A percentile compares a stretch with the other conserved stretches of the same genome.
These are phyloP conservation scores for Fusarium caatingaense DNA, from an alignment of 2,329 filamentous ascomycete species.

Conservation along the genomic window DNA sequence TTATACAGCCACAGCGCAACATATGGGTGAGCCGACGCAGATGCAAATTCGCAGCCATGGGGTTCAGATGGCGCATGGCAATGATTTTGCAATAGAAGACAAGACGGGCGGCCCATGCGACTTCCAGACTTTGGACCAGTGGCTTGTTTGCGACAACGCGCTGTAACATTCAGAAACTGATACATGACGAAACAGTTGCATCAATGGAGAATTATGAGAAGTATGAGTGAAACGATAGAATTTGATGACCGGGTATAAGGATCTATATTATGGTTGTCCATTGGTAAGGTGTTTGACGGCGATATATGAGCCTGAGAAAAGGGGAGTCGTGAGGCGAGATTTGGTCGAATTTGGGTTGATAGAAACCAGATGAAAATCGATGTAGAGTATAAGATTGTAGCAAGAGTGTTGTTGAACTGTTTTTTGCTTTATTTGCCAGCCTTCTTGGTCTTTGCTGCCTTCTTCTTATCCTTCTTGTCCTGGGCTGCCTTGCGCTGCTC, in stretches of 20 bases:
- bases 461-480: conserved; percentile 56
- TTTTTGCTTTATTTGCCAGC: conserved; percentile 22
- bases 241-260: not conserved
- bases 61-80: not conserved
- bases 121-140: conserved; percentile 38
- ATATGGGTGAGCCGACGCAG: not conserved
- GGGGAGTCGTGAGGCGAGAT: not conserved
- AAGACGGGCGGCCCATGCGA: conserved; percentile 5
- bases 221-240: not conserved
- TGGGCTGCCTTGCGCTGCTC: conserved; percentile 68
- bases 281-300: conserved; percentile 13
- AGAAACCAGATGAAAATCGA: not conserved
- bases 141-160: conserved; percentile 16
- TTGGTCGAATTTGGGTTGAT: not conserved
- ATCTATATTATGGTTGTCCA: conserved; percentile 25
- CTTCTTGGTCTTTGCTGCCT: conserved; percentile 47
- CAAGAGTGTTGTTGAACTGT: not conserved
- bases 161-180: not conserved
- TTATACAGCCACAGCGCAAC: not conserved
- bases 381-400: not conserved
- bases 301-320: not conserved
- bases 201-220: not conserved
- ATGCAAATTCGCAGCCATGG: not conserved
- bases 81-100: not conserved
- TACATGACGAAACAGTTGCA: not conserved